Conservation (phyloP, 2,329 filamentous ascomycete species). For the Hypoxylon sp. region DNA sequence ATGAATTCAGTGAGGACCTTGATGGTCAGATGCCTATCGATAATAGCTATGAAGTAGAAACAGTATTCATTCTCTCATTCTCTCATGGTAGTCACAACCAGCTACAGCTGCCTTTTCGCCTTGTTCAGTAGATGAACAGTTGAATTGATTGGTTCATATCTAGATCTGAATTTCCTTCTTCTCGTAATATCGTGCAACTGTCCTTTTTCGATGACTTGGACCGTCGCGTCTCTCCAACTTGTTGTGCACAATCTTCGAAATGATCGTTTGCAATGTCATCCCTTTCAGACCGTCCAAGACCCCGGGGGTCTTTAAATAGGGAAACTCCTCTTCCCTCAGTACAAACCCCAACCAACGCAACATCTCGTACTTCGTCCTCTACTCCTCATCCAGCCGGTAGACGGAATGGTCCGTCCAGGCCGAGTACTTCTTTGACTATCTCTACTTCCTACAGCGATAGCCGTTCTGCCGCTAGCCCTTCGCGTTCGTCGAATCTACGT, state of each 20-base stretch:
- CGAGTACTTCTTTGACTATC: constrained; percentile 39
- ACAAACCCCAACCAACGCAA: constrained; percentile 13
- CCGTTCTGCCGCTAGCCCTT: constrained; percentile 42
- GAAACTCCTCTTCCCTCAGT: constrained; percentile 15
- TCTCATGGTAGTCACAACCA: not conserved
- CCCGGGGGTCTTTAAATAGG: constrained; percentile 33
- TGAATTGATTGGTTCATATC: not conserved
- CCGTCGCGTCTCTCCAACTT: too few relatives aligned
- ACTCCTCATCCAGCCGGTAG: constrained; percentile 27
- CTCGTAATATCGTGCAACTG: too few relatives aligned
- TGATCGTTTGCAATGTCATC: constrained; percentile 4
- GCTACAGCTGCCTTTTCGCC: too few relatives aligned
- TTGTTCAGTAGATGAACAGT: too few relatives aligned
- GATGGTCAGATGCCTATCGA: not conserved
- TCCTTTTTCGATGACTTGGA: too few relatives aligned
- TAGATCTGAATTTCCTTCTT: not conserved
- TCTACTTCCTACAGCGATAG: constrained; percentile 38
- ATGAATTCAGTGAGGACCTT: constrained; percentile 1
- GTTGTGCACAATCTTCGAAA: not conserved
- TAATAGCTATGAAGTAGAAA: not conserved
- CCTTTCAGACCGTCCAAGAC: constrained; percentile 1
- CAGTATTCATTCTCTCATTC: not conserved
- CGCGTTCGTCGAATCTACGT: constrained; percentile 32
- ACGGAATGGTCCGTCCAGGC: constrained; percentile 22
- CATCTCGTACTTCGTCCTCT: constrained; percentile 32